Percentiles rank a stretch among this genome's conserved stretches.
phyloP scores from a whole-genome alignment of 768 basidiomycete genomes.

The Termitomyces sp. region DNA sequence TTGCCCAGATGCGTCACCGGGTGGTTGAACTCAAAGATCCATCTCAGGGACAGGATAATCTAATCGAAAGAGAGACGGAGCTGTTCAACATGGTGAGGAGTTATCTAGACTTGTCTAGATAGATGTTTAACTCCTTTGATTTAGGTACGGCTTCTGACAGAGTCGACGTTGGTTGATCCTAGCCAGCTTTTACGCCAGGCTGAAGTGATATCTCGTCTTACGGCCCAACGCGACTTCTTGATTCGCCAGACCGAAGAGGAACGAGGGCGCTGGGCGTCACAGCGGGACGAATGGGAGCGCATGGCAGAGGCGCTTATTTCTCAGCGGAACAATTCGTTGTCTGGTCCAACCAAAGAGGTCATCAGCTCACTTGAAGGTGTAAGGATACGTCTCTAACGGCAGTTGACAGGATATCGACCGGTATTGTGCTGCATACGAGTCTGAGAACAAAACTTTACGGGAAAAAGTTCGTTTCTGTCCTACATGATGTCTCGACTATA shows the following conservation, averaged over 20 bases:
- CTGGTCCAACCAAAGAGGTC: slow-evolving; percentile 17
- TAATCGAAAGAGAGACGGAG: slow-evolving; percentile 43
- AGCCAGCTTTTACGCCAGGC: slow-evolving; percentile 57
- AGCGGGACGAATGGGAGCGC: slow-evolving; percentile 62
- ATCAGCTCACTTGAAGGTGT: not conserved
- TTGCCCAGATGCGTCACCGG: slow-evolving; percentile 44
- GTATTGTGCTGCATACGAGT: slow-evolving; percentile 43
- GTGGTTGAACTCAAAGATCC: slow-evolving; percentile 40
- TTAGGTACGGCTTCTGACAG: slow-evolving; percentile 48
- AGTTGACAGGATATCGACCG: slow-evolving; percentile 51
- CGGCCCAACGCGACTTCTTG: slow-evolving; percentile 56
- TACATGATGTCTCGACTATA: not conserved
- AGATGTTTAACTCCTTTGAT: not conserved
- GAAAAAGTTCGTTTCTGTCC: slow-evolving; percentile 45
- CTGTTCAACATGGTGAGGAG: slow-evolving; percentile 52
- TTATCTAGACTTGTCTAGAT: not conserved
- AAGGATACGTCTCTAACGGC: slow-evolving; percentile 5
- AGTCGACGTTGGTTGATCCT: slow-evolving; percentile 31
- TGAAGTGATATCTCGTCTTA: slow-evolving; percentile 52
- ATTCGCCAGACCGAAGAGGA: slow-evolving; percentile 52
- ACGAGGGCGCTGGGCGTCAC: slow-evolving; percentile 56
- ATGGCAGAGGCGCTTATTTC: slow-evolving; percentile 64
- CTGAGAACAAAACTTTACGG: slow-evolving; percentile 59
- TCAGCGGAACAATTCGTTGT: slow-evolving; percentile 38
- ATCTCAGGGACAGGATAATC: slow-evolving; percentile 12